Evolutionary conservation across 2,329 filamentous ascomycete species (phyloP).

Genomic region (Ophiostoma piceae): DNA sequence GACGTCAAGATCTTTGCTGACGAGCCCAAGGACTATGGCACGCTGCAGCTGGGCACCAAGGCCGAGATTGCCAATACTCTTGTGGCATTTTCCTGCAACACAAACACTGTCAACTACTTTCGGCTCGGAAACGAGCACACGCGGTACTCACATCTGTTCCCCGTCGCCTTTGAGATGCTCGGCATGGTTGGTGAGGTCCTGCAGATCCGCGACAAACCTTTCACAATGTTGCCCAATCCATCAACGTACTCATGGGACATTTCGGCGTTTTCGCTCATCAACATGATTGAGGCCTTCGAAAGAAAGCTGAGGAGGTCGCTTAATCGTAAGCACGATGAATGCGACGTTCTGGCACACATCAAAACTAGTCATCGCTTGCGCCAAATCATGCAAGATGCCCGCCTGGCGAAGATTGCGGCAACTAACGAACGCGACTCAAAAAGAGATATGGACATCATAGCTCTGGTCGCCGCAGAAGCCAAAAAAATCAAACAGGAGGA

Average conservation of each 20-base stretch:
- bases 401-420: slow-evolving; percentile 34
- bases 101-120: slow-evolving; percentile 46
- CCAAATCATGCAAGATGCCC: slow-evolving; percentile 12
- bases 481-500: not conserved
- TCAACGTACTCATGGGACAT: slow-evolving; percentile 50
- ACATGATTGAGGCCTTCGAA: slow-evolving; percentile 34
- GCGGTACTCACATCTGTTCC: slow-evolving; percentile 46
- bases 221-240: slow-evolving; percentile 53
- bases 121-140: slow-evolving; percentile 33
- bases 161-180: slow-evolving; percentile 53
- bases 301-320: not conserved
- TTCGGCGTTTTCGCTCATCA: slow-evolving; percentile 42
- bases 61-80: slow-evolving; percentile 49
- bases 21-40: slow-evolving; percentile 40
- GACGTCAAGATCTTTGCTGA: slow-evolving; percentile 36
- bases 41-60: slow-evolving; percentile 45
- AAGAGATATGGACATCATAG: not conserved
- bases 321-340: not conserved
- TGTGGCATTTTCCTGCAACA: slow-evolving; percentile 50
- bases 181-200: slow-evolving; percentile 51
- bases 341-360: not conserved
- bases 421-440: not conserved
- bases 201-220: slow-evolving; percentile 46
- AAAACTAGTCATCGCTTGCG: slow-evolving; percentile 5
- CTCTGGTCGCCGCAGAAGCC: not conserved